Percentiles rank a stretch among this genome's conserved stretches.
Evolutionary conservation across 176 grass and related monocot genomes (phyloP).

Genomic region (Calamus simplicifolius): DNA sequence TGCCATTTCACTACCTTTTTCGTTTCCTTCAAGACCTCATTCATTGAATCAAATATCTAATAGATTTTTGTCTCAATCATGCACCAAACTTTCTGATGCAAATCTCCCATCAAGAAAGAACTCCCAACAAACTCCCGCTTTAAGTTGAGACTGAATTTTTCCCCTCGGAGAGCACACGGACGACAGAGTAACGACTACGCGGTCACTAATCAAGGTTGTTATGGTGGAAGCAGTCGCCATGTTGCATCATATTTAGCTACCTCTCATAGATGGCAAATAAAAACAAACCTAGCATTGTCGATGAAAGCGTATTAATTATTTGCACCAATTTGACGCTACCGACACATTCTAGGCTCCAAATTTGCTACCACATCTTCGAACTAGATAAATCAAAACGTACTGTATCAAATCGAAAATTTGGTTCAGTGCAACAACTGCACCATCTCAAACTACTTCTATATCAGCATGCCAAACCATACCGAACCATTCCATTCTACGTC

Average conservation of each 20-base stretch:
- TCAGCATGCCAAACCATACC: too few species aligned
- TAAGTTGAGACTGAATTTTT: slow-evolving; percentile 40
- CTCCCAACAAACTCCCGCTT: slow-evolving; percentile 48
- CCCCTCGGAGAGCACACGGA: not conserved
- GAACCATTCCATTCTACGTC: too few species aligned
- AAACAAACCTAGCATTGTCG: slow-evolving; percentile 51
- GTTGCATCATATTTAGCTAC: slow-evolving; percentile 14
- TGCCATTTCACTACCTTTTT: slow-evolving; percentile 38
- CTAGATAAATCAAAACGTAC: too few species aligned
- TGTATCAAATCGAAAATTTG: too few species aligned
- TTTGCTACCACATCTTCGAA: too few species aligned
- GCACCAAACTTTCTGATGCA: slow-evolving; percentile 44
- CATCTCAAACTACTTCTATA: too few species aligned
- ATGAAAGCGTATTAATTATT: slow-evolving; percentile 21
- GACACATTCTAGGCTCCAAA: not conserved
- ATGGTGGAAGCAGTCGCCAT: slow-evolving; percentile 7
- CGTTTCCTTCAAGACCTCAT: slow-evolving; percentile 20
- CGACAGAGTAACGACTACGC: not conserved
- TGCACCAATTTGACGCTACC: slow-evolving; percentile 1
- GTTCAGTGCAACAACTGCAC: too few species aligned
- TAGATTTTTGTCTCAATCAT: not conserved
- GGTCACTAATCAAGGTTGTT: slow-evolving; percentile 12
- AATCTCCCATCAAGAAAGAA: slow-evolving; percentile 37
- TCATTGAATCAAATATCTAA: not conserved
- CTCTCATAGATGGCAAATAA: slow-evolving; percentile 10